Base-by-base conservation (phyloP, 2,329 filamentous ascomycete genomes). In the Hymenoscyphus fraxineus region DNA sequence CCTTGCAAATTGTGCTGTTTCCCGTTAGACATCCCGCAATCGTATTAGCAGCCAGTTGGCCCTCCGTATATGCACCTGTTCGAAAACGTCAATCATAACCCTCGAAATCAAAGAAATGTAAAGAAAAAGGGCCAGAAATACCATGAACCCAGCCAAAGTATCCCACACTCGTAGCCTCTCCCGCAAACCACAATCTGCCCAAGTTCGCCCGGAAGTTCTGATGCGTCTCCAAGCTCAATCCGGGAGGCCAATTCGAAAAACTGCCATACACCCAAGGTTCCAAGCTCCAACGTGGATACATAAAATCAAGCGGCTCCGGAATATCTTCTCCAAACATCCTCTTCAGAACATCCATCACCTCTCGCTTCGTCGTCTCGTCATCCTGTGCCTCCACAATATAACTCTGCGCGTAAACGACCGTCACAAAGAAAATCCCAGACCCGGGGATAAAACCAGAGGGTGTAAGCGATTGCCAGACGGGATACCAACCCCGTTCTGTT, bases 141-240 rank as follows among this genome's bases (percentile, higher is more conserved):
- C 85, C 85, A 35, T 90, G 88, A 71, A 90, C 69, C 74, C 87
- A 90, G 0, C 88, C 88, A 74, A 83, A 90, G 73, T 88, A 89
- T 69, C 85, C 79, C 0, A 85, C 80, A 54, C 83, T 87, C 0
- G 82, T 88, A 1, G 83, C 84, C 72, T 90, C 88, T 0, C 88
- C 88, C 0, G 88, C 86, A 66, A 88, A 90, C 78, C 82, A 89
- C 2, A 90, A 73, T 0, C 85, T 76, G 9, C 80, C 81, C 0
- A 87, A 75, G 65, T 88, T 89, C n/a, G 87, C 85, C 0, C 88
- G 82, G 12, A 90, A 78, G 68, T 90, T 90, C 72, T 90, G 83
- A 68, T 90, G 88, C 77, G 81, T 84, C 70, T 89, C 83, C 0
- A 90, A 77, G 0, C 84, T 87, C 55, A 85, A 85, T 0, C 84